Evolutionary conservation across 2,329 filamentous ascomycete genomes (phyloP).

Genomic region (Botryosphaeria dothidea): DNA sequence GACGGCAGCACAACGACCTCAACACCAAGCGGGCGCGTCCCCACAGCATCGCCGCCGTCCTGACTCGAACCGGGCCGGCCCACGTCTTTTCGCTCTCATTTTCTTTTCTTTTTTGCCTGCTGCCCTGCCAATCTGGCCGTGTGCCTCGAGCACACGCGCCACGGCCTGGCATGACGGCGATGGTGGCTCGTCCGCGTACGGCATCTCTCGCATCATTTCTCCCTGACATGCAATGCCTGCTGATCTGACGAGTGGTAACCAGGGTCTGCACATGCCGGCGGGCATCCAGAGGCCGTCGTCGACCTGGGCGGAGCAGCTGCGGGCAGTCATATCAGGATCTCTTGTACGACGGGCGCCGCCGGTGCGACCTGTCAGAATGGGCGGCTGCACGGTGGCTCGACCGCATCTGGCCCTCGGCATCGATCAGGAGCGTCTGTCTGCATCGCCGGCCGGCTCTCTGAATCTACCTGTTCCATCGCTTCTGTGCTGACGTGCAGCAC

Average conservation of each 20-base stretch:
- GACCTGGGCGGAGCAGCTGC: constrained; percentile 13
- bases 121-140: not conserved
- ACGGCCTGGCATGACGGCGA: not conserved
- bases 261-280: constrained; percentile 18
- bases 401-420: constrained; percentile 20
- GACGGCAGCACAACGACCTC: constrained; percentile 1
- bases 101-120: not conserved
- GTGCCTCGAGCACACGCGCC: not conserved
- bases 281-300: not conserved
- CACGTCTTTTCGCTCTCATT: not conserved
- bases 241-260: constrained; percentile 13
- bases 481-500: constrained; percentile 18
- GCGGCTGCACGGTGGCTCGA: constrained; percentile 13
- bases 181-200: not conserved
- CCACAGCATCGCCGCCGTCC: not conserved
- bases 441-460: constrained; percentile 1
- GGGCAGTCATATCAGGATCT: constrained; percentile 10
- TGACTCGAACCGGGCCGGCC: not conserved
- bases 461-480: constrained; percentile 18
- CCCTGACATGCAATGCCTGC: constrained; percentile 19
- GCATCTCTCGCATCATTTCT: constrained; percentile 10
- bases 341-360: constrained; percentile 1
- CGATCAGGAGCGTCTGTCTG: constrained; percentile 14
- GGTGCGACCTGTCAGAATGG: constrained; percentile 18
- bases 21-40: not conserved